These are phyloP conservation scores for Sporothrix euskadiensis DNA, from an alignment of 2,329 filamentous ascomycete species.

Conservation along the genomic window DNA sequence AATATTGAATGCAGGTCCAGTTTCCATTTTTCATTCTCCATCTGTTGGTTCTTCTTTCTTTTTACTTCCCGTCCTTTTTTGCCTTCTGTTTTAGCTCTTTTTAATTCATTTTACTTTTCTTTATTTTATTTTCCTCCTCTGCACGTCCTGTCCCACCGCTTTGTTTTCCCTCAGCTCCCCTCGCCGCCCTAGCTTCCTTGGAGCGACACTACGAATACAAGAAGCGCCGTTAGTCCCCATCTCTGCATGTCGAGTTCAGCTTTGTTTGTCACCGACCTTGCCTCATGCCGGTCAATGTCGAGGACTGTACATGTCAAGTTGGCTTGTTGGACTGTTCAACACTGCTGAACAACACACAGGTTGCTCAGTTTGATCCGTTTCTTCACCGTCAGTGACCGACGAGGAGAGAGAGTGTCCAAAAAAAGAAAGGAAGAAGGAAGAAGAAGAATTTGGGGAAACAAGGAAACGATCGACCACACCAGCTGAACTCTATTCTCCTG, in stretches of 20 bases:
- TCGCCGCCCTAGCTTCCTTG: slow-evolving; percentile 15
- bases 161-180: not conserved
- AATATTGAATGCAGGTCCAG: not conserved
- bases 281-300: slow-evolving; percentile 4
- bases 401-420: not conserved
- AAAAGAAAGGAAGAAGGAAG: not conserved
- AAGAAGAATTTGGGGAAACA: not conserved
- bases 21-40: not conserved
- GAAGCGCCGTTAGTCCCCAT: slow-evolving; percentile 26
- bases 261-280: slow-evolving; percentile 18
- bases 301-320: not conserved
- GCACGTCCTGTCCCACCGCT: not conserved
- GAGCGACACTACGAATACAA: slow-evolving; percentile 23
- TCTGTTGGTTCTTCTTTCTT: not conserved
- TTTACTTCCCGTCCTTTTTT: not conserved
- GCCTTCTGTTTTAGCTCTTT: not conserved
- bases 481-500: slow-evolving; percentile 2
- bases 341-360: not conserved
- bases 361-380: not conserved
- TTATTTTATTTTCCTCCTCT: not conserved
- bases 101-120: not conserved
- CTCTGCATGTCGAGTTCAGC: slow-evolving; percentile 27
- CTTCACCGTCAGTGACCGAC: not conserved
- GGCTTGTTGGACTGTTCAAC: not conserved
- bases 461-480: slow-evolving; percentile 6